A percentile compares a stretch with the other conserved stretches of the same genome.
These are phyloP conservation scores for Rubia occidens DNA, from an alignment of 305 asterid genomes.

Conservation along the genomic window DNA sequence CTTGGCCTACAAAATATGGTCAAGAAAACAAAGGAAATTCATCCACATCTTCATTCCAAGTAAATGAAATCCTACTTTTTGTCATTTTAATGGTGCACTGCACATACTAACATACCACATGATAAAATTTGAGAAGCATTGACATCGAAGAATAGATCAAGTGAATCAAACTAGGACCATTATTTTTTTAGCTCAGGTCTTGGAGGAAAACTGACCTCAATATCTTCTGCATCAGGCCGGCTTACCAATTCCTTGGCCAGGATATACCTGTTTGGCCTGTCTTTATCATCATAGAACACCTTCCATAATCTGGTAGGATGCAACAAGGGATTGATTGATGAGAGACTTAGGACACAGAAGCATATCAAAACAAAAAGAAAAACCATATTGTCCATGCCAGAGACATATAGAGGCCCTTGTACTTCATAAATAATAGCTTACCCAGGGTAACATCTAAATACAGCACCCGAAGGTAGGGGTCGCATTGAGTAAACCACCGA, in stretches of 20 bases:
- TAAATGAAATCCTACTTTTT: neutral
- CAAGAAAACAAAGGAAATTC: slow-evolving; percentile 7
- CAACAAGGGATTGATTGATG: neutral
- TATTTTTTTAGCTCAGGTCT: neutral
- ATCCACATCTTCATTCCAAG: neutral
- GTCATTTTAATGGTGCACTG: neutral
- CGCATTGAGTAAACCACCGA: slow-evolving; percentile 78
- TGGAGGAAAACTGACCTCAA: slow-evolving; percentile 53
- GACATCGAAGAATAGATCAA: neutral
- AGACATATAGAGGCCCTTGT: neutral
- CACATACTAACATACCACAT: neutral
- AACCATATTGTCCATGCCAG: neutral
- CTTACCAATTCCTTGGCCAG: slow-evolving; percentile 73
- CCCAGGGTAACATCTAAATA: slow-evolving; percentile 92
- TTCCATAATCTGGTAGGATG: slow-evolving; percentile 57
- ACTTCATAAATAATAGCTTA: slow-evolving; percentile 25
- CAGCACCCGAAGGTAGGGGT: slow-evolving; percentile 79
- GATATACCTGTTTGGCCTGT: slow-evolving; percentile 70
- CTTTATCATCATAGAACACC: slow-evolving; percentile 83
- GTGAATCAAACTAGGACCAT: too few species aligned
- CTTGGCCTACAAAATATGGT: neutral
- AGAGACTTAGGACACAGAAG: neutral
- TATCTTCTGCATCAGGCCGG: slow-evolving; percentile 76
- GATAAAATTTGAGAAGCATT: neutral
- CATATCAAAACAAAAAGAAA: neutral